phyloP scores from a whole-genome alignment of 208 protist genomes.

The Acanthamoeba castellanii region DNA sequence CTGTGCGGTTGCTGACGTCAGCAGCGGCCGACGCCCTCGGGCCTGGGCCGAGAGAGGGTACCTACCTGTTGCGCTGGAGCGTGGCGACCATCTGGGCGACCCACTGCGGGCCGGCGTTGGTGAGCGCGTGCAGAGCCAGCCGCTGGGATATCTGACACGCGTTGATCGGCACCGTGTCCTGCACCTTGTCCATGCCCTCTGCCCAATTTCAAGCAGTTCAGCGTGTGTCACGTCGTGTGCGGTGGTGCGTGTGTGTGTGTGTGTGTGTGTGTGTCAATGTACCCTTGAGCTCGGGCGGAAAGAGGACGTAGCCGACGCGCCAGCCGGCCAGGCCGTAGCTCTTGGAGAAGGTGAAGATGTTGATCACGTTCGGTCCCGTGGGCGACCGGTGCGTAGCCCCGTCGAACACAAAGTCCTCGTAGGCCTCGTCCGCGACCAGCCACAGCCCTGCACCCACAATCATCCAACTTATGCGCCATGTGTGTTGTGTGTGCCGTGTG shows the following conservation, averaged over 20 bases:
- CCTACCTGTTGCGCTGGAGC: conserved; percentile 8
- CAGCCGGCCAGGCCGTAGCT: conserved; percentile 53
- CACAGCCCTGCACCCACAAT: neutral
- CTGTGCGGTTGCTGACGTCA: neutral
- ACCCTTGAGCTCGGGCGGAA: conserved; percentile 1
- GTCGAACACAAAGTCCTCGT: conserved; percentile 76
- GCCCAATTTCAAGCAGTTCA: neutral
- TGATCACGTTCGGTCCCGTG: conserved; percentile 72
- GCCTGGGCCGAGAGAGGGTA: neutral
- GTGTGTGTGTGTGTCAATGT: neutral
- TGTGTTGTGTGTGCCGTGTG: neutral
- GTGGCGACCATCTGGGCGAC: conserved; percentile 48
- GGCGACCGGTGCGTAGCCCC: conserved; percentile 30
- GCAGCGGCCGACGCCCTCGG: neutral
- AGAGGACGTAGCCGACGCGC: conserved; percentile 47
- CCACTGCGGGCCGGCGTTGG: neutral
- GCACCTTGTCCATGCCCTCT: conserved; percentile 51
- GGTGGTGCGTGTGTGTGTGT: neutral
- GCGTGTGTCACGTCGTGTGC: neutral
- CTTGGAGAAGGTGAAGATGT: conserved; percentile 73
- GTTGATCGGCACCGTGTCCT: conserved; percentile 57
- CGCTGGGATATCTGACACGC: conserved; percentile 30
- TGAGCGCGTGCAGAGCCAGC: neutral
- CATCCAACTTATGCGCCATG: neutral
- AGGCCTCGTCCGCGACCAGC: conserved; percentile 68